Evolutionary conservation across 2,329 filamentous ascomycete species (phyloP).

Genomic region (Aspergillus tamarii): DNA sequence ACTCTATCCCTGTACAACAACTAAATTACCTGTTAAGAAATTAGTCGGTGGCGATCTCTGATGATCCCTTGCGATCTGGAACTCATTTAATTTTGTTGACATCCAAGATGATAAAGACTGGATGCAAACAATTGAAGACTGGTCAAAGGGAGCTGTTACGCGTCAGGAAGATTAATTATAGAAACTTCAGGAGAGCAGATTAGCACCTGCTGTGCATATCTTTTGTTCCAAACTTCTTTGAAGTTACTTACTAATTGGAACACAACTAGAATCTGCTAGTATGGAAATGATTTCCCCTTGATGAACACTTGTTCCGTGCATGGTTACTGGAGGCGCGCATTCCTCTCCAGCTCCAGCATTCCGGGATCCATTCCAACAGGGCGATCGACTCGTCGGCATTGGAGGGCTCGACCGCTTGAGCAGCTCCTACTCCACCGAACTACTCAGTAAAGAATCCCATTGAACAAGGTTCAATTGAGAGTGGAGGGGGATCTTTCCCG

Average conservation of each 20-base stretch:
- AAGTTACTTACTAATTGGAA: slow-evolving; percentile 6
- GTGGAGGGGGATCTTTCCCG: slow-evolving; percentile 12
- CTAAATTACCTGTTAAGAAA: neutral
- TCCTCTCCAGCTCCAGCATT: slow-evolving; percentile 35
- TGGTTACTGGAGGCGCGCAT: slow-evolving; percentile 37
- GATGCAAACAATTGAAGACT: neutral
- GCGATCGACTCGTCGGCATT: slow-evolving; percentile 23
- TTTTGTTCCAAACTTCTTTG: slow-evolving; percentile 5
- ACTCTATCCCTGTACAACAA: neutral
- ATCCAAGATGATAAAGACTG: neutral
- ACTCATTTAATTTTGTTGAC: neutral
- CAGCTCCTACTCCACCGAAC: slow-evolving; percentile 18
- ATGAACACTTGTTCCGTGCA: slow-evolving; percentile 27
- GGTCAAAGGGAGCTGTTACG: slow-evolving; percentile 1
- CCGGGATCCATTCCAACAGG: slow-evolving; percentile 30
- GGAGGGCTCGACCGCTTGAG: slow-evolving; percentile 13
- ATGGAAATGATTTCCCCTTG: slow-evolving; percentile 12
- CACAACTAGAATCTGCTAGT: slow-evolving; percentile 21
- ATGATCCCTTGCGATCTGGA: neutral
- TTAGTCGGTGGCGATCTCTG: neutral
- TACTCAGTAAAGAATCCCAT: slow-evolving; percentile 17
- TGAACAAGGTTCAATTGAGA: slow-evolving; percentile 6
- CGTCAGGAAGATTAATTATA: slow-evolving; percentile 22
- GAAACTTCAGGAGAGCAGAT: slow-evolving; percentile 15
- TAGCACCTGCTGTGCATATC: slow-evolving; percentile 7